A percentile compares a stretch with the other conserved stretches of the same genome.
Evolutionary conservation across 2,329 filamentous ascomycete genomes (phyloP).

Genomic region (Sporothrix curviconia): DNA sequence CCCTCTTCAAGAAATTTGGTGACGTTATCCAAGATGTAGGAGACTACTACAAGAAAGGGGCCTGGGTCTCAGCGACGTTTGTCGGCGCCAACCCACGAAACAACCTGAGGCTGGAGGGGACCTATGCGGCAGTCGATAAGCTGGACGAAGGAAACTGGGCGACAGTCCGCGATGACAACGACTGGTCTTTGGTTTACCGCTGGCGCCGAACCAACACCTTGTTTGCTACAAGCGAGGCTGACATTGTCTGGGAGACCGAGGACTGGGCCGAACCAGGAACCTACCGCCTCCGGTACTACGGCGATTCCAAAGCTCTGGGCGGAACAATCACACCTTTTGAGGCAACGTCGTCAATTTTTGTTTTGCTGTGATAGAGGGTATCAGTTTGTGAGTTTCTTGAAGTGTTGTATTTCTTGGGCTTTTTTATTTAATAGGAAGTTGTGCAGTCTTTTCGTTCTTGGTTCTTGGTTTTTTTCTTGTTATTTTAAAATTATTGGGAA

Average conservation of each 20-base stretch:
- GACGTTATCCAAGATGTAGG: constrained; percentile 52
- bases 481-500: too few relatives aligned
- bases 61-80: constrained; percentile 57
- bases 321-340: constrained; percentile 62
- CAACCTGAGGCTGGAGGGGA: constrained; percentile 70
- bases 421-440: neutral
- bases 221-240: constrained; percentile 70
- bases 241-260: constrained; percentile 73
- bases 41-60: constrained; percentile 51
- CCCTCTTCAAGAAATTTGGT: constrained; percentile 63
- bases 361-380: constrained; percentile 17
- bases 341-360: constrained; percentile 55
- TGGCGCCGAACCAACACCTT: constrained; percentile 69
- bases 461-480: neutral
- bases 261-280: constrained; percentile 52
- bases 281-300: constrained; percentile 78
- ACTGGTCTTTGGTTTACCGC: constrained; percentile 76
- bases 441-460: neutral
- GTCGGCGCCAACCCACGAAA: constrained; percentile 87
- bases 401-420: neutral
- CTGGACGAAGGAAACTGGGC: constrained; percentile 49
- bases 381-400: too few relatives aligned
- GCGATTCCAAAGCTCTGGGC: constrained; percentile 64
- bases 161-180: constrained; percentile 62
- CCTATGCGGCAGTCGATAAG: constrained; percentile 70